A percentile compares a stretch with the other conserved stretches of the same genome.
Evolutionary conservation across 257 asterid species (phyloP).

Genomic region (Gentiana dahurica): DNA sequence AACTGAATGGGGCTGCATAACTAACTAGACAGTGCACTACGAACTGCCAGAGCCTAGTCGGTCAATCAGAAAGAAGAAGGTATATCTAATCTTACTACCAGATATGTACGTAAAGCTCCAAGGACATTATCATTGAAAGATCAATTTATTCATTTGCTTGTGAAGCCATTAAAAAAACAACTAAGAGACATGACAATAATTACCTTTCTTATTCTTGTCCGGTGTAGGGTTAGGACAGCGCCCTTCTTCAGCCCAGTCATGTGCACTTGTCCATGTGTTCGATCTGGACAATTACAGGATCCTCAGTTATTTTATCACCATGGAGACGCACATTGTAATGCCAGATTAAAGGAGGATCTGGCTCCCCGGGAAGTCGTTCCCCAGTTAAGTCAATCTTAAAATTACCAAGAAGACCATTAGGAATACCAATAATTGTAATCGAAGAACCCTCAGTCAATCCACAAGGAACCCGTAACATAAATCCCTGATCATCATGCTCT

Average conservation of each 20-base stretch:
- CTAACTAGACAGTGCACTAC: too few relatives aligned
- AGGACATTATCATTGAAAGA: too few relatives aligned
- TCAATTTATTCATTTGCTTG: background rate
- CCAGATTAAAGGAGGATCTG: constrained; percentile 84
- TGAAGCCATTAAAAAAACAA: background rate
- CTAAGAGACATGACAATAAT: background rate
- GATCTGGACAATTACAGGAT: constrained; percentile 93
- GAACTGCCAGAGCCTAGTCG: too few relatives aligned
- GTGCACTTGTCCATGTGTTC: constrained; percentile 90
- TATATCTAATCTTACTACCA: too few relatives aligned
- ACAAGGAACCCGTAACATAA: constrained; percentile 73
- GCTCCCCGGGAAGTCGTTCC: constrained; percentile 91
- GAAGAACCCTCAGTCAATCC: constrained; percentile 97
- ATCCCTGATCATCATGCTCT: constrained; percentile 40
- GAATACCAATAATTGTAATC: constrained; percentile 80
- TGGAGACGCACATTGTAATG: constrained; percentile 76
- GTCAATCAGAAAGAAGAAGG: too few relatives aligned
- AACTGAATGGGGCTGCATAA: too few relatives aligned
- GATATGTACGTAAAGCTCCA: too few relatives aligned
- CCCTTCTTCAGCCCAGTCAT: constrained; percentile 96
- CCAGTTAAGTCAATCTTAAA: constrained; percentile 83
- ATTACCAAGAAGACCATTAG: constrained; percentile 87
- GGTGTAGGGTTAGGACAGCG: constrained; percentile 69
- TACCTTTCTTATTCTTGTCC: constrained; percentile 69
- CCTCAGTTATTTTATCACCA: constrained; percentile 84